Conservation (phyloP, 371 early-diverging fungal genomes). For the Sporodiniella umbellata region DNA sequence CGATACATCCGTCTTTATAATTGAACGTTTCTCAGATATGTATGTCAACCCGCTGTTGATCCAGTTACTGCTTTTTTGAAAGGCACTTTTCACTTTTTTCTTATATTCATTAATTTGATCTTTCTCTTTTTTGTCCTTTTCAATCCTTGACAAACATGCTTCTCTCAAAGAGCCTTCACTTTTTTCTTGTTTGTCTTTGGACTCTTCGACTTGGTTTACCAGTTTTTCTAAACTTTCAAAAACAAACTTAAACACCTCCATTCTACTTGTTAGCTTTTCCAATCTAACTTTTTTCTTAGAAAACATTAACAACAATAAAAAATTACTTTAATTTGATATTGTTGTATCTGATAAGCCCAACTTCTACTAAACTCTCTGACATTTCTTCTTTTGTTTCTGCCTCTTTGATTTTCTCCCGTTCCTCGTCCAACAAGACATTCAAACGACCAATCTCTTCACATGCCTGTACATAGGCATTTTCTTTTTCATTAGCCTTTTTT, state of each 20-base stretch:
- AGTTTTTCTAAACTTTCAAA: background rate
- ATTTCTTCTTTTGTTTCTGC: background rate
- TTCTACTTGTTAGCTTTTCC: background rate
- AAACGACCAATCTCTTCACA: background rate
- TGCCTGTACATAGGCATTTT: background rate
- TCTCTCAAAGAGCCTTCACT: background rate
- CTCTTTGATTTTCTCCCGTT: background rate
- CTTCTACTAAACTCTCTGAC: background rate
- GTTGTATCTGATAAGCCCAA: background rate
- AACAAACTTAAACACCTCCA: background rate
- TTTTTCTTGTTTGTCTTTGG: background rate
- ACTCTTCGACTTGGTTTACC: background rate
- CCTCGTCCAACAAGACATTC: background rate
- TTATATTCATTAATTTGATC: background rate
- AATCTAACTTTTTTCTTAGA: background rate
- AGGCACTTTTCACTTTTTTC: background rate
- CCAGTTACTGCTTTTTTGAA: background rate
- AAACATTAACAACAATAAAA: background rate
- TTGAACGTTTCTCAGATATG: background rate
- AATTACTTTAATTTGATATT: background rate
- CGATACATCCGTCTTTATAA: background rate
- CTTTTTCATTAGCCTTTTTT: conserved; percentile 1
- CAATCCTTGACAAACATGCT: background rate
- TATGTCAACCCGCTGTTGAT: background rate
- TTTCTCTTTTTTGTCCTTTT: background rate